Conservation (phyloP, 768 basidiomycete genomes). For the Mycena albidolilacea region DNA sequence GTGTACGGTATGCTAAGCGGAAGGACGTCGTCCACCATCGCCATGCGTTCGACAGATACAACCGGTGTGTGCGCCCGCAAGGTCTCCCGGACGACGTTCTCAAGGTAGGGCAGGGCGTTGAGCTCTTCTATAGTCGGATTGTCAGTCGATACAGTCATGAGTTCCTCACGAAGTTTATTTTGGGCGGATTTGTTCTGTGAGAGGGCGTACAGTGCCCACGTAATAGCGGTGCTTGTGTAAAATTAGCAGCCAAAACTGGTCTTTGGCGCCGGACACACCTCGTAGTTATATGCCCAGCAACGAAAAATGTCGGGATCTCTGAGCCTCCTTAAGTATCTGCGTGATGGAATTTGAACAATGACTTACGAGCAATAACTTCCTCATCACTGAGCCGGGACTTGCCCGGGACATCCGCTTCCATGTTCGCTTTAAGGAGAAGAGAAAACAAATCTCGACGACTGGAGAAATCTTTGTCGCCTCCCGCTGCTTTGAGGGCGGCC, state of each 20-base stretch:
- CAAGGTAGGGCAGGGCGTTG: conserved; percentile 5
- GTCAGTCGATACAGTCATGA: conserved; percentile 44
- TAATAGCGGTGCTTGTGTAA: conserved; percentile 10
- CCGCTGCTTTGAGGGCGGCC: conserved; percentile 41
- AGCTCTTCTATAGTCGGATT: conserved; percentile 5
- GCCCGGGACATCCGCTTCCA: conserved; percentile 62
- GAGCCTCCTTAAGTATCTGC: neutral
- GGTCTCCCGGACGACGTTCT: conserved; percentile 67
- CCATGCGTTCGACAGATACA: conserved; percentile 56
- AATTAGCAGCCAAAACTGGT: neutral
- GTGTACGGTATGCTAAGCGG: conserved; percentile 63
- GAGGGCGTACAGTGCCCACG: conserved; percentile 63
- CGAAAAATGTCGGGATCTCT: conserved; percentile 59
- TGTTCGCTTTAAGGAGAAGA: conserved; percentile 64
- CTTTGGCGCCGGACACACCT: conserved; percentile 4
- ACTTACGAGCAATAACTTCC: conserved; percentile 55
- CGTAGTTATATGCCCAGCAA: conserved; percentile 50
- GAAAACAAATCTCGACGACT: conserved; percentile 62
- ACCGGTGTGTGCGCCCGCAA: conserved; percentile 71
- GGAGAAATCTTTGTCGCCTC: conserved; percentile 39
- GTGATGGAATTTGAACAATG: conserved; percentile 7
- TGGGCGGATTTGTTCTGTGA: conserved; percentile 55
- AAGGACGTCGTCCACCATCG: conserved; percentile 68
- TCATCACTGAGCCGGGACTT: conserved; percentile 60
- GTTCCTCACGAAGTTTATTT: conserved; percentile 60